Evolutionary conservation across 495 filamentous ascomycete genomes (phyloP), one percentile per base, ranked within the genome.

Genomic region (Mycothermus thermophilus): DNA sequence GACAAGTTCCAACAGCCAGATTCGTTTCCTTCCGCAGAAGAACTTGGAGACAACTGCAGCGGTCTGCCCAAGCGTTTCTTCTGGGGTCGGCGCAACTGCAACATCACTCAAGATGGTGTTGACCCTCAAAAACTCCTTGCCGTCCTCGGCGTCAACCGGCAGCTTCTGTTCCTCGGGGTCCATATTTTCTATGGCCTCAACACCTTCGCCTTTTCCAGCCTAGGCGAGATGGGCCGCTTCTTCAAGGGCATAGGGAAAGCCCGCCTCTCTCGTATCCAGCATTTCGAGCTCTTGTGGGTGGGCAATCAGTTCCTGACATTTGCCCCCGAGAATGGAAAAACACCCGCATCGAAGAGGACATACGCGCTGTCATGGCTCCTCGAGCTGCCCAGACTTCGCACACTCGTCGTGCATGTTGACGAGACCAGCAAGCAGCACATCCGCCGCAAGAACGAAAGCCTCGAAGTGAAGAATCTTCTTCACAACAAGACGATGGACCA

Each of bases 121-220:
- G 2, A 49, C 0, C 58, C 58, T 1, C 43, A 44, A 3, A 39
- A 47, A 4, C 30, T 54, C 0, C 47, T 64, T 0, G 36, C 16
- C 0, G 16, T 48, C 1, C 38, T 66, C 1, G 18, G 45, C 0
- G 61, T 63, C 0, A n/a, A 52, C 35, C 31, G 57, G 48, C 27
- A 40, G 55, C 0, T 58, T 56, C 44, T 11, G 22, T 62, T 46
- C 18, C 41, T 58, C 5, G 54, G 50, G 3, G 40, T 42, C 0
- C 59, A 64, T 27, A 42, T 48, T 8, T 66, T 64, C 31, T 63
- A 63, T 12, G 61, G 58, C 12, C 30, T 51, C 0, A 66, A 66
- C 33, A 62, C 60, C 0, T 66, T 66, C 15, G 58, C 58, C 0
- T 64, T 66, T 30, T 63, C 59, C 8, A 57, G 51, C 2, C 44